A percentile compares a stretch with the other conserved stretches of the same genome.
These are phyloP conservation scores for Kondoa subrosea DNA, from an alignment of 768 basidiomycete genomes.

Conservation along the genomic window DNA sequence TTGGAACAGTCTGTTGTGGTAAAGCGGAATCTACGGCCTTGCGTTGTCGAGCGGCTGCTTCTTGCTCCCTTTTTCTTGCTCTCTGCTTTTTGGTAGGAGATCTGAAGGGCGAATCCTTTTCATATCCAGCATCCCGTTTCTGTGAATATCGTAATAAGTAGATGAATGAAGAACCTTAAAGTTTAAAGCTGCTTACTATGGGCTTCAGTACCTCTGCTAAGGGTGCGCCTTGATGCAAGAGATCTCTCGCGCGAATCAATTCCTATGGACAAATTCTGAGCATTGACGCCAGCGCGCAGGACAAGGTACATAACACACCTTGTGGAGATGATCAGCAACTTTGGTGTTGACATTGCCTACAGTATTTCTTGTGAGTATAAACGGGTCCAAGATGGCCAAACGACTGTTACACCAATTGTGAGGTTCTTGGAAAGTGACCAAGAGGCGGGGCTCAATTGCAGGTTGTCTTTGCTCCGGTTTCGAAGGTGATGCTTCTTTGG, in stretches of 20 bases:
- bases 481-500: not conserved
- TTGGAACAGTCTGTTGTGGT: no score
- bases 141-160: not conserved
- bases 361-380: not conserved
- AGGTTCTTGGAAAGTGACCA: not conserved
- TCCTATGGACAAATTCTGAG: no score
- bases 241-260: not conserved
- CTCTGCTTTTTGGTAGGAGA: not conserved
- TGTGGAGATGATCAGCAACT: not conserved
- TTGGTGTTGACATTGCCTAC: not conserved
- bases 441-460: not conserved
- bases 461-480: not conserved
- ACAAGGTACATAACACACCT: not conserved
- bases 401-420: not conserved
- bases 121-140: not conserved
- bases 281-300: no score
- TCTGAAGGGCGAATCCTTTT: not conserved
- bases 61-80: not conserved
- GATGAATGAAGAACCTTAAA: not conserved
- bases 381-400: not conserved
- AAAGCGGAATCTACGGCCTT: not conserved
- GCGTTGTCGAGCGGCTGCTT: not conserved
- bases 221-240: not conserved
- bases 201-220: not conserved
- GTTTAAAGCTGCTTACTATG: not conserved